phyloP scores from a whole-genome alignment of 306 rosid genomes.

The Acacia crassicarpa region DNA sequence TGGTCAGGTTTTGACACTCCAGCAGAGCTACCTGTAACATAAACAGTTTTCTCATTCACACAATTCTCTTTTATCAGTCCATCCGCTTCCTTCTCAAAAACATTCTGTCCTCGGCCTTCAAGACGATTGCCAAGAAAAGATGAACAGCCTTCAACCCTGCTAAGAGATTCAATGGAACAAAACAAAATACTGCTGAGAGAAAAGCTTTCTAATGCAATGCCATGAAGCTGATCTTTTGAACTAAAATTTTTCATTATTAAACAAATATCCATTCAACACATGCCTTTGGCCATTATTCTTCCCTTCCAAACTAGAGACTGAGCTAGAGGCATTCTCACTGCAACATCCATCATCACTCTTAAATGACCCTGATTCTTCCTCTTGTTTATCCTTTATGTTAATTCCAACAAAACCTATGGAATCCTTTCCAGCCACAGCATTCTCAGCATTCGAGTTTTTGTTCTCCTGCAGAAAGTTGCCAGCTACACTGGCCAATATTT shows the following conservation, averaged over 20 bases:
- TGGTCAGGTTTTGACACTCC: slow-evolving; percentile 33
- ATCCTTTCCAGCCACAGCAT: slow-evolving; percentile 34
- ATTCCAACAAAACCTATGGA: slow-evolving; percentile 1
- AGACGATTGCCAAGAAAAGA: slow-evolving; percentile 30
- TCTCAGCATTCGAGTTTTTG: slow-evolving; percentile 30
- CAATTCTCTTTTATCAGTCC: slow-evolving; percentile 27
- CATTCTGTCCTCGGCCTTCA: slow-evolving; percentile 52
- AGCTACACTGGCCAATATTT: slow-evolving; percentile 73
- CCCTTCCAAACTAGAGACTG: slow-evolving; percentile 32
- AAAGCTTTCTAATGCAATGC: slow-evolving; percentile 34
- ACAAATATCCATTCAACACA: slow-evolving; percentile 26
- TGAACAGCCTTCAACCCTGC: slow-evolving; percentile 33
- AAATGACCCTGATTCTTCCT: slow-evolving; percentile 21
- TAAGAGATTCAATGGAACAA: slow-evolving; percentile 28
- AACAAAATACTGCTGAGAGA: slow-evolving; percentile 13
- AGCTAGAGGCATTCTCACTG: slow-evolving; percentile 32
- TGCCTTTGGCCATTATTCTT: slow-evolving; percentile 47
- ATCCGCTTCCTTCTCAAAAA: slow-evolving; percentile 42
- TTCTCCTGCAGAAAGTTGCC: slow-evolving; percentile 57
- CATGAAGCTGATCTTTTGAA: slow-evolving; percentile 11
- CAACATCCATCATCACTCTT: slow-evolving; percentile 45
- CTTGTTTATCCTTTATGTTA: slow-evolving; percentile 30
- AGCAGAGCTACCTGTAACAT: slow-evolving; percentile 21
- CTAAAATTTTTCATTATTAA: slow-evolving; percentile 14
- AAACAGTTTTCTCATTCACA: slow-evolving; percentile 31